These are phyloP conservation scores for Tanacetum coccineum DNA, from an alignment of 129 eudicot genomes.

Conservation along the genomic window DNA sequence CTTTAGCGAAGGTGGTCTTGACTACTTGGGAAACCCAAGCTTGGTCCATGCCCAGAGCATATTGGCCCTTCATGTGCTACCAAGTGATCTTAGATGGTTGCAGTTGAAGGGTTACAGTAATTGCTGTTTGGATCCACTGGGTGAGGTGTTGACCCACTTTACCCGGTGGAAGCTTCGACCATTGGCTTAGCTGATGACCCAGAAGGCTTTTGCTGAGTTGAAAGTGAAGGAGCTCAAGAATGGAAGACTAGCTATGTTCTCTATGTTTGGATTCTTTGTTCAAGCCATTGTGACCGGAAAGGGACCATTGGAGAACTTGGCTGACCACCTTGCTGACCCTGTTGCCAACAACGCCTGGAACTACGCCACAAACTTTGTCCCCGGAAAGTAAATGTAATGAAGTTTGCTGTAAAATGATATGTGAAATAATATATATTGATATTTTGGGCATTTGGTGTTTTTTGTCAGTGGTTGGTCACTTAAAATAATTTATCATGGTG, in stretches of 20 bases:
- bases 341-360: conserved; percentile 73
- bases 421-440: conserved; percentile 32
- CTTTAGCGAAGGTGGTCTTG: conserved; percentile 79
- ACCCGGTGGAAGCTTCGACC: too few species aligned
- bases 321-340: conserved; percentile 70
- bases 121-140: conserved; percentile 70
- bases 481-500: too few species aligned
- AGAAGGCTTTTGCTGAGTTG: conserved; percentile 65
- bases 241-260: conserved; percentile 69
- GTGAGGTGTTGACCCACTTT: conserved; percentile 32
- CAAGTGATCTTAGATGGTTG: conserved; percentile 67
- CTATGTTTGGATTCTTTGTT: conserved; percentile 74
- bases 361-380: conserved; percentile 66
- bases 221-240: conserved; percentile 73
- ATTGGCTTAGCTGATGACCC: too few species aligned
- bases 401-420: conserved; percentile 24
- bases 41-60: conserved; percentile 69
- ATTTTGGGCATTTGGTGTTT: conserved; percentile 19
- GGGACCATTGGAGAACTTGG: conserved; percentile 74
- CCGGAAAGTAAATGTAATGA: conserved; percentile 45
- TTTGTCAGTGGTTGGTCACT: background rate
- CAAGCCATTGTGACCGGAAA: conserved; percentile 80
- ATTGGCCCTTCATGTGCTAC: conserved; percentile 69
- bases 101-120: conserved; percentile 71
- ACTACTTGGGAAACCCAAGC: conserved; percentile 65